phyloP scores from a whole-genome alignment of 768 basidiomycete genomes.

The Dictyophora rubrovolvata region DNA sequence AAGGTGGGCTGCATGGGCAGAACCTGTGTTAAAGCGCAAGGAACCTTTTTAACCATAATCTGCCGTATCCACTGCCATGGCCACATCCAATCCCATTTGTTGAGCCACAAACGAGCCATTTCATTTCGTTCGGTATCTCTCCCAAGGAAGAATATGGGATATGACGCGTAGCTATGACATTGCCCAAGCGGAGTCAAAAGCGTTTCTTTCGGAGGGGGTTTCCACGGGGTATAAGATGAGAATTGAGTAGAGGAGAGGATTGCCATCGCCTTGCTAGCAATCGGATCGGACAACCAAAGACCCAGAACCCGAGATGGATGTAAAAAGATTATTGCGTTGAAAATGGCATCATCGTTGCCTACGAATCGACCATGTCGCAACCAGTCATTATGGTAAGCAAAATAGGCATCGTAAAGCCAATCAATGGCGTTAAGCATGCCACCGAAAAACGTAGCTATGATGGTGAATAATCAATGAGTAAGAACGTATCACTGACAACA shows the following conservation, averaged over 20 bases:
- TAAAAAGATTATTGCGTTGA: constrained; percentile 37
- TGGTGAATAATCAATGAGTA: not conserved
- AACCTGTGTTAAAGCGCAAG: constrained; percentile 2
- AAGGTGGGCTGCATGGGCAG: not conserved
- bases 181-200: constrained; percentile 25
- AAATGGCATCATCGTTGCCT: constrained; percentile 48
- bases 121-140: constrained; percentile 14
- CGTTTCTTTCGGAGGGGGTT: constrained; percentile 12
- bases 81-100: constrained; percentile 17
- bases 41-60: not conserved
- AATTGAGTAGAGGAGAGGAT: not conserved
- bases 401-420: constrained; percentile 39
- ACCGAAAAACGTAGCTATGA: constrained; percentile 49
- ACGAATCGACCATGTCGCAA: constrained; percentile 38
- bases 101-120: constrained; percentile 15
- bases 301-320: constrained; percentile 36
- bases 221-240: not conserved
- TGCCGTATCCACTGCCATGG: constrained; percentile 9
- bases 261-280: constrained; percentile 2
- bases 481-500: not conserved
- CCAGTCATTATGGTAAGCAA: constrained; percentile 42
- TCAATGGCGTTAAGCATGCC: constrained; percentile 32
- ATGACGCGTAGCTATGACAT: constrained; percentile 36
- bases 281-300: constrained; percentile 26
- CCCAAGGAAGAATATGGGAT: constrained; percentile 43